Percentiles rank a stretch among this genome's conserved stretches.
These are phyloP conservation scores for Plectosphaerella cucumerina DNA, from an alignment of 2,329 filamentous ascomycete genomes.

Conservation along the genomic window DNA sequence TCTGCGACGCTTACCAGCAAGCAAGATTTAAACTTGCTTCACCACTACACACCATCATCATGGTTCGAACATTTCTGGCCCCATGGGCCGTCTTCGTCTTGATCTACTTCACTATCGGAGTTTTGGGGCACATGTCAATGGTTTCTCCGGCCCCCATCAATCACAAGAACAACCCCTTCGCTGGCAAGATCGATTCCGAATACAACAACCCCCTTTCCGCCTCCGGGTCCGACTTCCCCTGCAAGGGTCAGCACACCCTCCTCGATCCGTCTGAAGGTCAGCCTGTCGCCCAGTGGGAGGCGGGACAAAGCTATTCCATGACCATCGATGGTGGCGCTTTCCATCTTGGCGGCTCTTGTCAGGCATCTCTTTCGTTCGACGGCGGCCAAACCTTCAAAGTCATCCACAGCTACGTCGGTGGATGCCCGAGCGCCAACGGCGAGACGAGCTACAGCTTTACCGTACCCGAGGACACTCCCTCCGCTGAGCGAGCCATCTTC, in stretches of 20 bases:
- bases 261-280: conserved; percentile 26
- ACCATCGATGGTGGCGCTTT: conserved; percentile 47
- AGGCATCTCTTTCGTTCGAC: conserved; percentile 59
- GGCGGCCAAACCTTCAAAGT: conserved; percentile 56
- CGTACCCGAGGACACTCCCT: conserved; percentile 47
- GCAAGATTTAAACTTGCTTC: too few relatives aligned
- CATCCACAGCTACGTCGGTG: conserved; percentile 27
- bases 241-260: conserved; percentile 43
- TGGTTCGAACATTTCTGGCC: too few relatives aligned
- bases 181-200: conserved; percentile 43
- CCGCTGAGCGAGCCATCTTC: conserved; percentile 45
- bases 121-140: not conserved
- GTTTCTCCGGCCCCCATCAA: not conserved
- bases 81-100: too few relatives aligned
- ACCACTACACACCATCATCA: too few relatives aligned
- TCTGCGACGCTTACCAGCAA: too few relatives aligned
- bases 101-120: too few relatives aligned
- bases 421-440: conserved; percentile 24
- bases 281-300: conserved; percentile 44
- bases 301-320: conserved; percentile 49
- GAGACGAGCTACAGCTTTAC: conserved; percentile 47
- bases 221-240: conserved; percentile 53
- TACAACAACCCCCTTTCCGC: conserved; percentile 52
- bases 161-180: conserved; percentile 13
- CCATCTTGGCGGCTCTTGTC: conserved; percentile 59